phyloP scores from a whole-genome alignment of 1,284 basidiomycete genomes.

The Termitomyces sp. region DNA sequence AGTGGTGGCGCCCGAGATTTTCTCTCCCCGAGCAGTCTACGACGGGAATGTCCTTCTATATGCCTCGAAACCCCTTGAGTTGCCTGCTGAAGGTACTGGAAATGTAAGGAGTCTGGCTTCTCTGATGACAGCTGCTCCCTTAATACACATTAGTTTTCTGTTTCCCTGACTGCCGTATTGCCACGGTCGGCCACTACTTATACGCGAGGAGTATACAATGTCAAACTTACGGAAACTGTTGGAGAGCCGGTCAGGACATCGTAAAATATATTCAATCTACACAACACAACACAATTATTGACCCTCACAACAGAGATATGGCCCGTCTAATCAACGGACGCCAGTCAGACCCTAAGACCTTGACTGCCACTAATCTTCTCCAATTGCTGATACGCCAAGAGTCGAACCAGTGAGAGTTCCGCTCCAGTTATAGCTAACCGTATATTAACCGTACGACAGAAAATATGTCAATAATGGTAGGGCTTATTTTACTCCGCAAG shows the following conservation, averaged over 20 bases:
- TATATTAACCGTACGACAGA: neutral
- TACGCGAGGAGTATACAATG: slow-evolving; percentile 8
- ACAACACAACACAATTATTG: neutral
- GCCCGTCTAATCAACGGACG: slow-evolving; percentile 5
- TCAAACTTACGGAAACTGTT: slow-evolving; percentile 9
- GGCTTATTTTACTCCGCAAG: slow-evolving; percentile 13
- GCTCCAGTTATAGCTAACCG: neutral
- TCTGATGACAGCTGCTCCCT: neutral
- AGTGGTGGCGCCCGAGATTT: slow-evolving; percentile 8
- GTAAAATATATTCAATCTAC: neutral
- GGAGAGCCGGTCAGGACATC: slow-evolving; percentile 7
- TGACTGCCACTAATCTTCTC: slow-evolving; percentile 11
- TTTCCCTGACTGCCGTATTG: slow-evolving; percentile 1
- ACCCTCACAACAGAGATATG: slow-evolving; percentile 5
- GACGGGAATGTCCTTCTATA: slow-evolving; percentile 11
- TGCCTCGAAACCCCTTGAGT: slow-evolving; percentile 3
- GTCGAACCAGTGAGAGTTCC: slow-evolving; percentile 7
- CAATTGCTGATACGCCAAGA: slow-evolving; percentile 14
- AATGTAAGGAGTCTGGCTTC: slow-evolving; percentile 4
- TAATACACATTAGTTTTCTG: slow-evolving; percentile 6
- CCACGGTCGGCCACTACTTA: neutral
- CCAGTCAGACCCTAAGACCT: slow-evolving; percentile 2
- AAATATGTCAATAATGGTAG: slow-evolving; percentile 11
- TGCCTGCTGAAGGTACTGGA: slow-evolving; percentile 5
- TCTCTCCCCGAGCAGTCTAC: slow-evolving; percentile 13